These are phyloP conservation scores for Sclerotinia glacialis DNA, from an alignment of 2,329 filamentous ascomycete species.

Conservation along the genomic window DNA sequence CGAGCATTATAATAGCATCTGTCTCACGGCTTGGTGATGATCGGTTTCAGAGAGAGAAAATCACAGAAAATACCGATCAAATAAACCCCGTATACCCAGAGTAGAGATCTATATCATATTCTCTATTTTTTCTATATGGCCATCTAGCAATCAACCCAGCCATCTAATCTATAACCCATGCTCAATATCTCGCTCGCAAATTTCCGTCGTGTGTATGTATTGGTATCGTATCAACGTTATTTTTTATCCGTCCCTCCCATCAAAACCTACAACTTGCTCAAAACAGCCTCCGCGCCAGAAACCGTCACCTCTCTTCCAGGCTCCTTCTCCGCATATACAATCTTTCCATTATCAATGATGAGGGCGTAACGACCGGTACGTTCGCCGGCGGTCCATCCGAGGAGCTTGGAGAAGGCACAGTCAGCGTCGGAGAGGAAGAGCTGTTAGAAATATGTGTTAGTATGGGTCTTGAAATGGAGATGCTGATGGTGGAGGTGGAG, in stretches of 20 bases:
- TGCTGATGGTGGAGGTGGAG: no score
- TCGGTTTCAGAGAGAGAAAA: neutral
- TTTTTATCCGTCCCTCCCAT: neutral
- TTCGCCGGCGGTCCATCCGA: conserved; percentile 61
- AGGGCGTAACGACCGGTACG: conserved; percentile 65
- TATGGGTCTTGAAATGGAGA: no score
- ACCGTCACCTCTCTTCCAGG: conserved; percentile 37
- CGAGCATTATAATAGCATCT: neutral
- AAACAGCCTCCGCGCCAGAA: conserved; percentile 37
- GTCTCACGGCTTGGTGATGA: neutral
- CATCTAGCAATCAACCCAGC: neutral
- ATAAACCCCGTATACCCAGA: neutral
- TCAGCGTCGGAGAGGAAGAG: conserved; percentile 66
- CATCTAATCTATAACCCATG: conserved; percentile 2
- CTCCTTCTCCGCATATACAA: conserved; percentile 67
- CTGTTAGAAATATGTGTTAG: no score
- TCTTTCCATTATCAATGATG: conserved; percentile 65
- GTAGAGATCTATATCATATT: conserved; percentile 20
- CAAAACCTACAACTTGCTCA: conserved; percentile 34
- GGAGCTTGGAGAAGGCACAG: conserved; percentile 60
- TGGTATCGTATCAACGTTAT: conserved; percentile 8
- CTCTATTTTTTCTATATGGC: neutral
- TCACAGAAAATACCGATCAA: neutral
- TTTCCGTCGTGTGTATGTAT: neutral
- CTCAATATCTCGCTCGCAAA: conserved; percentile 3